phyloP scores from a whole-genome alignment of 2,329 filamentous ascomycete genomes.

The Paracoccidioides lutzii region DNA sequence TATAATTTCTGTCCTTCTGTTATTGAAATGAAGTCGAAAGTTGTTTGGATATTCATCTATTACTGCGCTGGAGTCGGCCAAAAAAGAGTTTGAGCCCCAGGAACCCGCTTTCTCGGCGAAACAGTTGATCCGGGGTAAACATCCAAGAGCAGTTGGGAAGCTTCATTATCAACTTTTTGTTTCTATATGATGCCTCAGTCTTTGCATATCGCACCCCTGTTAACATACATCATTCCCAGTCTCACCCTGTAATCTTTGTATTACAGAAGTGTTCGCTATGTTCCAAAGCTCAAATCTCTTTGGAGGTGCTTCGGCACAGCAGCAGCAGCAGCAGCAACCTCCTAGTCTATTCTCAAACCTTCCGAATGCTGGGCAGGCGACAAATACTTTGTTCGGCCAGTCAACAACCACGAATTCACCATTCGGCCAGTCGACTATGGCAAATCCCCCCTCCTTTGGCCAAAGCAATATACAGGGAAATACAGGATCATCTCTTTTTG shows the following conservation, averaged over 20 bases:
- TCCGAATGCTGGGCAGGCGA: background rate
- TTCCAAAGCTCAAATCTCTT: constrained; percentile 1
- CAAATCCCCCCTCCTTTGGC: background rate
- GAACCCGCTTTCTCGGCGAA: background rate
- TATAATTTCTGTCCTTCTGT: background rate
- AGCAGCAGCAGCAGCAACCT: background rate
- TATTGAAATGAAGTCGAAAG: no score
- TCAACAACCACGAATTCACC: background rate
- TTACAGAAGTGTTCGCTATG: background rate
- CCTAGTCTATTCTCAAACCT: background rate
- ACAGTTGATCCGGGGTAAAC: constrained; percentile 6
- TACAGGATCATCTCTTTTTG: constrained; percentile 17
- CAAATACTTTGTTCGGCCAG: constrained; percentile 1
- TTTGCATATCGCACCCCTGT: no score
- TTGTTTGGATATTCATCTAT: no score
- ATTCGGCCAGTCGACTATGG: constrained; percentile 2
- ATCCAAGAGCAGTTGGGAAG: constrained; percentile 1
- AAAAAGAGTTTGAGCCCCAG: background rate
- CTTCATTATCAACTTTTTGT: background rate
- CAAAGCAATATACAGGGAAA: constrained; percentile 11
- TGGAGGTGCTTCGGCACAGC: background rate
- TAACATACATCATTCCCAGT: no score
- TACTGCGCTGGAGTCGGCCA: no score
- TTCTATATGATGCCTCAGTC: no score
- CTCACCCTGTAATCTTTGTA: background rate